A percentile compares a stretch with the other conserved stretches of the same genome.
phyloP scores from a whole-genome alignment of 2,329 filamentous ascomycete genomes.

The Penicillium sp. region DNA sequence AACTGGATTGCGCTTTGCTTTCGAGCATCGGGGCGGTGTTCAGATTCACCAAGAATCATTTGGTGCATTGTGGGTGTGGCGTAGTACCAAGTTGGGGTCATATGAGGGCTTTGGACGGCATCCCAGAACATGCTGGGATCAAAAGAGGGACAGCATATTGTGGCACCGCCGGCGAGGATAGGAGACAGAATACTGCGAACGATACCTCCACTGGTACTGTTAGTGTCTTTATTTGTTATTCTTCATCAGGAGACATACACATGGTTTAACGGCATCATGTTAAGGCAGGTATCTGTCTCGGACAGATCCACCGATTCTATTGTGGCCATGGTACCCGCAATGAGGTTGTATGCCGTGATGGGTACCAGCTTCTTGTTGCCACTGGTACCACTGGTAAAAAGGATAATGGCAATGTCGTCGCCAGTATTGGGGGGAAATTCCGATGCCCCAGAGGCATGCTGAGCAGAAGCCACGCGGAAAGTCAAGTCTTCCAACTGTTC shows the following conservation, averaged over 20 bases:
- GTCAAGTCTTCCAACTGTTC: slow-evolving; percentile 38
- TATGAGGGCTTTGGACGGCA: slow-evolving; percentile 45
- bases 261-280: slow-evolving; percentile 62
- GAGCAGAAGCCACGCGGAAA: slow-evolving; percentile 26
- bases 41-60: slow-evolving; percentile 51
- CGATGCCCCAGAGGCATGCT: neutral
- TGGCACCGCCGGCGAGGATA: slow-evolving; percentile 54
- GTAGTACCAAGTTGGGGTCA: slow-evolving; percentile 57
- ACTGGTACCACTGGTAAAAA: slow-evolving; percentile 59
- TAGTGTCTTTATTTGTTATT: neutral
- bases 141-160: slow-evolving; percentile 56
- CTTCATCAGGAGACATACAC: slow-evolving; percentile 42
- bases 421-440: slow-evolving; percentile 42
- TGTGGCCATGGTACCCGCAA: slow-evolving; percentile 53
- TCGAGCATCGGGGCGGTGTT: slow-evolving; percentile 42
- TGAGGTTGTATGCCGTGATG: slow-evolving; percentile 51
- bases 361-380: slow-evolving; percentile 61
- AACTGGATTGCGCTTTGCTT: slow-evolving; percentile 49
- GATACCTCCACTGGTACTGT: slow-evolving; percentile 47
- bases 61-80: slow-evolving; percentile 59
- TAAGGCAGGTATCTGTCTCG: slow-evolving; percentile 52
- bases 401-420: slow-evolving; percentile 52
- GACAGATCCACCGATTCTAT: slow-evolving; percentile 55
- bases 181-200: slow-evolving; percentile 57
- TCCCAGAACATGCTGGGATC: slow-evolving; percentile 59